Base-by-base conservation (phyloP, 2,329 filamentous ascomycete genomes). In the Trichothecium sympodiale region DNA sequence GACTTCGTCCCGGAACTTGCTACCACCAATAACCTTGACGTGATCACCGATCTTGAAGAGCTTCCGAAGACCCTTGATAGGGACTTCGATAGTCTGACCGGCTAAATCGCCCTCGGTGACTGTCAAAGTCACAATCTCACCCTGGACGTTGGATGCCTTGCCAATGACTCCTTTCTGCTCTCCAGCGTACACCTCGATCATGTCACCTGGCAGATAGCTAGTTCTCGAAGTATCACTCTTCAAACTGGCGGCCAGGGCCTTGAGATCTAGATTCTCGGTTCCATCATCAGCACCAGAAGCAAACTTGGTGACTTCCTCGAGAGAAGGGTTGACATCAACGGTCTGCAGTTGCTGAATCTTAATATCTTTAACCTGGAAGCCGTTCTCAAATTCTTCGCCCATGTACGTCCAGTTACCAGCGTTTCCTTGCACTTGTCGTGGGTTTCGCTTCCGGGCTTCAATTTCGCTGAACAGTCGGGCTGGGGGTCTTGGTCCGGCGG, bases 21-120 rank as follows among this genome's bases (percentile, higher is more conserved):
- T 94, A 28, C 88, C 89, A 37, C 91, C 89, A 54, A 95, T 94
- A 46, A 98, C 91, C 65, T 96, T 96, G 65, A 98, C 91, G 53
- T 98, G 91, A 51, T 98, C 91, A 67, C 91, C 91, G 42, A 88
- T 74, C 45, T 74, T 78, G 71, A 98, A 98, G 20, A 85, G 76
- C 61, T 98, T 98, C 39, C 91, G 83, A 17, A 98, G 69, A 31
- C 85, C 84, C 60, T 91, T 93, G 43, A 87, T 82, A 2, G 91
- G 91, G 9, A 94, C 88, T 54, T 96, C 89, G 31, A 98, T 91
- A 5, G 73, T 78, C 54, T 94, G 83, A 8, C 88, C 89, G 35
- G 65, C 68, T 18, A 96, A 67, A 29, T 83, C 80, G 32, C 91
- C 91, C 50, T 93, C 82, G 2, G 77, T 81, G 13, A 96, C 87